These are phyloP conservation scores for Lathyrus tuberosus DNA, from an alignment of 306 rosid species.

Conservation along the genomic window DNA sequence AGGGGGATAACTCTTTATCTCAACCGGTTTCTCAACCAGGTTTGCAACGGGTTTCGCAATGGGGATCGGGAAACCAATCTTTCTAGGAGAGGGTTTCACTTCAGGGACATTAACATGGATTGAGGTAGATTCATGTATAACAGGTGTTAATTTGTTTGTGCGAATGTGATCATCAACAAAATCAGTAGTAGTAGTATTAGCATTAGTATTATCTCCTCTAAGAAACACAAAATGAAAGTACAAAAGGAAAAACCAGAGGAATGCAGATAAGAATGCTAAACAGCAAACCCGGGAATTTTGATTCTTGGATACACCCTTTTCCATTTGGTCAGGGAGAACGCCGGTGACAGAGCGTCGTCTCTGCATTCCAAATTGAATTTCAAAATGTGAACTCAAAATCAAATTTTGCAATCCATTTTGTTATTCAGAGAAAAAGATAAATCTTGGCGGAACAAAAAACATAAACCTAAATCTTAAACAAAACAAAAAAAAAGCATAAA, in stretches of 20 bases:
- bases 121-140: slow-evolving; percentile 38
- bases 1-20: background rate
- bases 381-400: slow-evolving; percentile 32
- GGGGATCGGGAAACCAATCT: slow-evolving; percentile 17
- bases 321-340: slow-evolving; percentile 68
- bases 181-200: background rate
- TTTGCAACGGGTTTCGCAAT: background rate
- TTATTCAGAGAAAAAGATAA: slow-evolving; percentile 1
- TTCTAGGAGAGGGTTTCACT: slow-evolving; percentile 35
- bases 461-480: background rate
- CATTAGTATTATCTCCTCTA: slow-evolving; percentile 25
- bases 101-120: slow-evolving; percentile 33
- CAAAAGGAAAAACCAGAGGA: slow-evolving; percentile 75
- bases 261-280: slow-evolving; percentile 63
- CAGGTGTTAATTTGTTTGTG: slow-evolving; percentile 38
- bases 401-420: slow-evolving; percentile 32
- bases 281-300: slow-evolving; percentile 68
- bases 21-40: background rate
- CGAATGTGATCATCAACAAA: slow-evolving; percentile 52
- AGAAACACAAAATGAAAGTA: slow-evolving; percentile 85
- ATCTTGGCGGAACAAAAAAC: background rate
- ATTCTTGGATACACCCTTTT: slow-evolving; percentile 67
- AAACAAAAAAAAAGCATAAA: too few species aligned
- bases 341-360: slow-evolving; percentile 72
- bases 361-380: slow-evolving; percentile 39